Percentiles rank a stretch among this genome's conserved stretches.
Conservation (phyloP, 345 rosid species). For the Euphorbia pulcherrima region DNA sequence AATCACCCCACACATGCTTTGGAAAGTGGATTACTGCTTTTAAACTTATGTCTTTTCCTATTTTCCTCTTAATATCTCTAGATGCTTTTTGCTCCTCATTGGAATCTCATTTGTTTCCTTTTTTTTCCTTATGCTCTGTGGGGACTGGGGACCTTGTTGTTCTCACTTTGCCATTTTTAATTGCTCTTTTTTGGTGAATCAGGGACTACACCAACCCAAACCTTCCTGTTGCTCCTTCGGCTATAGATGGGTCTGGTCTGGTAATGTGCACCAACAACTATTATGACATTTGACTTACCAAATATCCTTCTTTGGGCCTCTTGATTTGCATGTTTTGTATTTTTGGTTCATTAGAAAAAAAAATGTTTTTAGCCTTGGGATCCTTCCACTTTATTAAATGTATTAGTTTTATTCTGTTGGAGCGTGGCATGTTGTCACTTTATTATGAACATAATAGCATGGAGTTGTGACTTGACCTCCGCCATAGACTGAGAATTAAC, state of each 20-base stretch:
- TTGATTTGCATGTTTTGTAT: background rate
- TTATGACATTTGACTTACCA: background rate
- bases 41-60: background rate
- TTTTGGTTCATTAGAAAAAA: background rate
- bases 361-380: background rate
- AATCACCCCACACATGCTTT: background rate
- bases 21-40: background rate
- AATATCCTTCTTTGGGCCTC: background rate
- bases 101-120: background rate
- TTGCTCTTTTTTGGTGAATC: slow-evolving; percentile 19
- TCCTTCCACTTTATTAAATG: background rate
- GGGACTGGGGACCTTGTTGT: background rate
- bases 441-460: background rate
- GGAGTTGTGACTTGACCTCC: background rate
- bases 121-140: too few relatives aligned
- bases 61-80: background rate
- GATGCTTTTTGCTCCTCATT: background rate
- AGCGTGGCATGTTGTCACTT: background rate
- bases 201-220: slow-evolving; percentile 97
- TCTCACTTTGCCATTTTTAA: slow-evolving; percentile 3
- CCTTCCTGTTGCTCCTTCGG: slow-evolving; percentile 97
- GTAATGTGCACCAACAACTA: slow-evolving; percentile 30
- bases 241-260: slow-evolving; percentile 85
- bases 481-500: background rate
- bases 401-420: background rate